phyloP scores from a whole-genome alignment of 2,329 filamentous ascomycete species.

The Chaetomiaceae sp. region DNA sequence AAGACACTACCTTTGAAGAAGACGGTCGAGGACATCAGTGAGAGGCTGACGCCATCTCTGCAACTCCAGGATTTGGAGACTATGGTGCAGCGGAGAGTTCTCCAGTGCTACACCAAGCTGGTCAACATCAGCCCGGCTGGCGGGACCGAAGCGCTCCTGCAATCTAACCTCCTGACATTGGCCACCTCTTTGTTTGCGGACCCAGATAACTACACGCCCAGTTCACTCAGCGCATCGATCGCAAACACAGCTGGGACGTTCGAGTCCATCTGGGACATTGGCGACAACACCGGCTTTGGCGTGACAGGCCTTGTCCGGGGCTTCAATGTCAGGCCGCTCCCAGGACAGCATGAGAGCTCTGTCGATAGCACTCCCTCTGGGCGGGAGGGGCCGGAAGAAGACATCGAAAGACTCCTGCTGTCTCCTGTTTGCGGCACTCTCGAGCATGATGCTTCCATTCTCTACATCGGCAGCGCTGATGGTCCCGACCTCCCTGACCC shows the following conservation, averaged over 20 bases:
- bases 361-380: conserved; percentile 42
- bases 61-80: conserved; percentile 86
- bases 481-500: conserved; percentile 62
- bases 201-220: conserved; percentile 80
- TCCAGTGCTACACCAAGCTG: conserved; percentile 92
- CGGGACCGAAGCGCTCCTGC: conserved; percentile 77
- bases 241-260: conserved; percentile 85
- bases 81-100: conserved; percentile 86
- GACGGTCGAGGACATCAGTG: conserved; percentile 77
- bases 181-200: conserved; percentile 91
- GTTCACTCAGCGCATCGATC: conserved; percentile 83
- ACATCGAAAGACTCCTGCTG: conserved; percentile 56
- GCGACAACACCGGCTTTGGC: conserved; percentile 91
- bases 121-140: conserved; percentile 82
- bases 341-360: conserved; percentile 59
- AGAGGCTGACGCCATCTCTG: conserved; percentile 76
- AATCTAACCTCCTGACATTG: conserved; percentile 85
- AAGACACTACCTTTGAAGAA: conserved; percentile 78
- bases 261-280: conserved; percentile 91
- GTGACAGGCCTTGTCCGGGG: conserved; percentile 80
- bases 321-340: conserved; percentile 65
- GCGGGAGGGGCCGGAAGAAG: conserved; percentile 56
- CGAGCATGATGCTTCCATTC: conserved; percentile 80
- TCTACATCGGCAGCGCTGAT: conserved; percentile 61
- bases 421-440: conserved; percentile 76